Evolutionary conservation across 163 green algal species (phyloP), one percentile per base, ranked within the genome.

Genomic region (Scenedesmus sp.): DNA sequence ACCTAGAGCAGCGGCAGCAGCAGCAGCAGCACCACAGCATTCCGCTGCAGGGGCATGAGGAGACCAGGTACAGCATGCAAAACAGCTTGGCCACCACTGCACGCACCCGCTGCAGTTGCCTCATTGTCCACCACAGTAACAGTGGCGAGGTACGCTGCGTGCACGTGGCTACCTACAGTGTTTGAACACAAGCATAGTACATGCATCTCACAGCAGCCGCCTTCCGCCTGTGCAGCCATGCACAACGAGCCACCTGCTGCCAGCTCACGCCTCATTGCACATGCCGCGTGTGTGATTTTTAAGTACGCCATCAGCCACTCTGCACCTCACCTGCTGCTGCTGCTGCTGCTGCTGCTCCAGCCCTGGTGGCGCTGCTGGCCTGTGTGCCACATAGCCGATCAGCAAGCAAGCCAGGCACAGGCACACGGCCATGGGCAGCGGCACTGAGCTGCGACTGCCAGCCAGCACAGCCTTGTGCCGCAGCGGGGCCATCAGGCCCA

Each of bases 371-470:
- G 40, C 4, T 15, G 30, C 65, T 37, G 46, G 46, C 16, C 46
- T 37, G 81, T 72, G 46, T 12, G 61, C 12, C n/a, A 73, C 40
- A 35, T 80, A 80, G 37, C 83, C 83, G 1, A 81, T 40, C 56
- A 88, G 83, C 9, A 81, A 53, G 42, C 56, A 88, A 10, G 83
- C 56, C 83, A 88, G 70, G 56, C 83, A 88, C 56, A 88, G 37
- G 40, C 56, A 88, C 37, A 79, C 22, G 26, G 56, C 35, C 37
- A 88, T 61, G 18, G 83, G 83, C 20, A 88, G 56, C 22, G 83
- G 83, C 20, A 88, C 83, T 37, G 83, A 79, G 24, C 30, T 56
- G n/a, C 53, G 37, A 37, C 73, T 83, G 73, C 73, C 35, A 35
- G 37, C 73, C 26, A 76, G 30, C 30, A 76, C 65, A 40, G 30